Conservation (phyloP, 1,139 yeast species). For the Pneumocystis wakefieldiae region DNA sequence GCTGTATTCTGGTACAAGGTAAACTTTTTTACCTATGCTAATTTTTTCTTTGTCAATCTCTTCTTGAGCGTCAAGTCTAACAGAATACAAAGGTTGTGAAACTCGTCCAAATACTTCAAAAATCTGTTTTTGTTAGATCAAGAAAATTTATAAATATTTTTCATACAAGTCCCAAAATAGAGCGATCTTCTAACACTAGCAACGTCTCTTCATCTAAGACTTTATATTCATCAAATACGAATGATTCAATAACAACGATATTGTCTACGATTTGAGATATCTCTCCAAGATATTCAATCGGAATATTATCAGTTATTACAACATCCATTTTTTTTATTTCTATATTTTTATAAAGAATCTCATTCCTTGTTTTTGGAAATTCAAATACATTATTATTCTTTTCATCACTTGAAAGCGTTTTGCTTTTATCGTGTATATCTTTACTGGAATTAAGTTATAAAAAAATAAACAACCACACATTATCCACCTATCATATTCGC, state of each 20-base stretch:
- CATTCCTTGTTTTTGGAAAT: constrained; percentile 70
- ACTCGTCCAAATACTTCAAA: constrained; percentile 78
- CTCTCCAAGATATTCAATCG: constrained; percentile 61
- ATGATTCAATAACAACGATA: constrained; percentile 57
- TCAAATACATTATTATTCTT: constrained; percentile 27
- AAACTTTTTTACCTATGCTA: constrained; percentile 45
- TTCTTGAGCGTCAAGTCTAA: constrained; percentile 45
- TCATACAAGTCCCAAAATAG: constrained; percentile 62
- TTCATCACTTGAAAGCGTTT: constrained; percentile 16
- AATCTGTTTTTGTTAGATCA: constrained; percentile 6
- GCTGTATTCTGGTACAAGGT: constrained; percentile 67
- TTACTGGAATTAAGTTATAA: not conserved
- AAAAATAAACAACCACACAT: not conserved
- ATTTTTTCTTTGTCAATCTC: constrained; percentile 34
- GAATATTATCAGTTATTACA: constrained; percentile 40
- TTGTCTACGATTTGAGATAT: constrained; percentile 51
- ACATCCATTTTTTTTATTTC: constrained; percentile 59
- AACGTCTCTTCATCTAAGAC: constrained; percentile 71
- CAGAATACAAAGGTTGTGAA: constrained; percentile 68
- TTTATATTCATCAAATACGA: constrained; percentile 70
- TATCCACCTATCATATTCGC: not conserved
- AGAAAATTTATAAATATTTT: constrained; percentile 1
- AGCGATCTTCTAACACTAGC: constrained; percentile 59
- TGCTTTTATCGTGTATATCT: not conserved
- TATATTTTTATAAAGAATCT: constrained; percentile 43